Percentiles rank a stretch among this genome's conserved stretches.
phyloP scores from a whole-genome alignment of 2,329 filamentous ascomycete species.

The Rhynchosporium graminicola region DNA sequence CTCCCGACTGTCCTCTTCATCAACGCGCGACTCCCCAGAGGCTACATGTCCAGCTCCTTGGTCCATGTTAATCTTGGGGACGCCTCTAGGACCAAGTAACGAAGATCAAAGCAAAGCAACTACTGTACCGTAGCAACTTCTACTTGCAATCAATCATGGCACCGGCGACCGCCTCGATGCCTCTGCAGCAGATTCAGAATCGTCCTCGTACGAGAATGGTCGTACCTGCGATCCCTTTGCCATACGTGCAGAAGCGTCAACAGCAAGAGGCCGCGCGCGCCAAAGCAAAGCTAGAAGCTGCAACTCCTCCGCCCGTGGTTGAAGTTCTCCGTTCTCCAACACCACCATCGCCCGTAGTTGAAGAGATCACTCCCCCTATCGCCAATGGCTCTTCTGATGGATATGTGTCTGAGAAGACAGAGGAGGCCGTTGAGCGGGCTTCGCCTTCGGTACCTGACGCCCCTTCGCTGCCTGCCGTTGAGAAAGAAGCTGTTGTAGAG shows the following conservation, averaged over 20 bases:
- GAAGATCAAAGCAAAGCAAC: conserved; percentile 14
- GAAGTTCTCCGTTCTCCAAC: conserved; percentile 12
- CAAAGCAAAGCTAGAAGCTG: conserved; percentile 30
- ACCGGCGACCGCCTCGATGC: conserved; percentile 35
- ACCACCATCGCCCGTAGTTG: conserved; percentile 16
- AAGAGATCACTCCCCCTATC: conserved; percentile 21
- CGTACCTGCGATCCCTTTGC: conserved; percentile 40
- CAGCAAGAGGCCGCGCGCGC: conserved; percentile 33
- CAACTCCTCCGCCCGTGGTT: conserved; percentile 14
- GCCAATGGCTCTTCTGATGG: conserved; percentile 28
- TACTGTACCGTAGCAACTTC: conserved; percentile 5
- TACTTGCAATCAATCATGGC: conserved; percentile 31
- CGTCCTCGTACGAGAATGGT: conserved; percentile 36
- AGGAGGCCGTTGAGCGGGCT: conserved; percentile 17
- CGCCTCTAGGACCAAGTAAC: conserved; percentile 33
- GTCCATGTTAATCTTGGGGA: conserved; percentile 44
- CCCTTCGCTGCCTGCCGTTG: background rate
- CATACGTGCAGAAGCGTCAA: conserved; percentile 40
- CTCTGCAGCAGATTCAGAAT: conserved; percentile 39
- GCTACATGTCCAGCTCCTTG: conserved; percentile 39
- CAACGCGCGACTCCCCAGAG: conserved; percentile 38
- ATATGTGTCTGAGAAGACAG: conserved; percentile 18
- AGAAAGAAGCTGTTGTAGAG: conserved; percentile 20
- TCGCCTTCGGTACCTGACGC: conserved; percentile 7
- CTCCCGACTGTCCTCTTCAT: conserved; percentile 3